Evolutionary conservation across 306 rosid genomes (phyloP), one percentile per base, ranked within the genome.

Genomic region (Parietaria judaica): DNA sequence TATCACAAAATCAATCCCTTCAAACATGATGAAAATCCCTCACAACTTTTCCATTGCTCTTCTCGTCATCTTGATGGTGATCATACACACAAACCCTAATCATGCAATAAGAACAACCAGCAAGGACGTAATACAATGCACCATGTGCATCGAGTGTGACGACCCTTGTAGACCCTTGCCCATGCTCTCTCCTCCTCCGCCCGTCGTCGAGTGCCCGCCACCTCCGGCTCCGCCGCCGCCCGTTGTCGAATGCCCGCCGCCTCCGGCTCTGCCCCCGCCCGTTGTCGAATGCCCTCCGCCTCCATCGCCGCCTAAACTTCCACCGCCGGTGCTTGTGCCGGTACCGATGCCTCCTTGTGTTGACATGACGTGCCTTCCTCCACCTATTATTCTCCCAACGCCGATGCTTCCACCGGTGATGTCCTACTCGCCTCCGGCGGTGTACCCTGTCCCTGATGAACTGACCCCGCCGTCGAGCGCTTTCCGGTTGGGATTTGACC

Each of bases 141-240:
- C 74, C 51, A 71, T 87, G 83, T 87, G 95, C 66, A 3, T 31
- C 0, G 73, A 50, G 8, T 87, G 95, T 11, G 88, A 87, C 4
- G 75, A 79, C 54, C 90, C 88, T 23, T 84, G 88, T 41, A 75
- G 67, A 34, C 84, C 83, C 6, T 37, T 36, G 8, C 65, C 71
- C 5, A 66, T 83, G 4, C 85, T 87, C 45, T 41, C 53, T 3
- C 78, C 81, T 0, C 83, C 85, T 0, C 73, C 82, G 2, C 72
- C 31, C 31, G 31, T 59, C 14, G 60, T 81, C 15, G 81, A 69
- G 23, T 79, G 64, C 43, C 83, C 86, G 0, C 83, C 94, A 0
- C 85, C 66, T 0, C 79, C 75, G 4, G 6, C 71, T 6, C 75
- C 72, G 17, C 69, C 83, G 5, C 62, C 78, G 0, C 78, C 0